These are phyloP conservation scores for Penicillium goetzii DNA, from an alignment of 495 filamentous ascomycete genomes.

Conservation along the genomic window DNA sequence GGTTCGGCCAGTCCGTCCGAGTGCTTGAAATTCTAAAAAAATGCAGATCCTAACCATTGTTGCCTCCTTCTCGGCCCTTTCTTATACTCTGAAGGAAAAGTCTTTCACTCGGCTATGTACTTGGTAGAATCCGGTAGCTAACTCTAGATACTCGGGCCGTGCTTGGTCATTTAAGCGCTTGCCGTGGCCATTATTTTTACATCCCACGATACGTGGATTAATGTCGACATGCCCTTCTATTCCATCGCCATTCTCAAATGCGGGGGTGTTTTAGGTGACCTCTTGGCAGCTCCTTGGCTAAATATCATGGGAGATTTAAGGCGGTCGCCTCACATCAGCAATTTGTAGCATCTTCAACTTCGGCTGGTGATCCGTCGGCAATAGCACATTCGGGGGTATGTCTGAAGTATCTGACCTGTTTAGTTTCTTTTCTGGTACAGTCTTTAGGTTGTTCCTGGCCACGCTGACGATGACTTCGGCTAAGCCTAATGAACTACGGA, in stretches of 20 bases:
- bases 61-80: slow-evolving; percentile 40
- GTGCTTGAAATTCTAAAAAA: slow-evolving; percentile 68
- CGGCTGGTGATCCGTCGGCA: slow-evolving; percentile 31
- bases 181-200: slow-evolving; percentile 34
- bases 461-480: slow-evolving; percentile 28
- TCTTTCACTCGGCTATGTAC: neutral
- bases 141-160: slow-evolving; percentile 11
- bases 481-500: slow-evolving; percentile 51
- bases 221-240: slow-evolving; percentile 23
- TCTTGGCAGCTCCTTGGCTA: slow-evolving; percentile 29
- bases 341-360: slow-evolving; percentile 25
- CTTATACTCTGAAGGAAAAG: neutral
- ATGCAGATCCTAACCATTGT: slow-evolving; percentile 49
- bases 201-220: slow-evolving; percentile 24
- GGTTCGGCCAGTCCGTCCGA: slow-evolving; percentile 68
- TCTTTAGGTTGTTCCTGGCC: slow-evolving; percentile 49
- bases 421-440: slow-evolving; percentile 59
- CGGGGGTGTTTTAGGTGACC: slow-evolving; percentile 34
- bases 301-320: slow-evolving; percentile 51
- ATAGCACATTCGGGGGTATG: slow-evolving; percentile 37
- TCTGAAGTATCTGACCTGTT: slow-evolving; percentile 58
- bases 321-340: slow-evolving; percentile 19
- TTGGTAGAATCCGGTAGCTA: neutral
- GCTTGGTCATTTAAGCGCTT: slow-evolving; percentile 24
- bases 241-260: slow-evolving; percentile 34